Evolutionary conservation across 495 filamentous ascomycete species (phyloP), one percentile per base, ranked within the genome.

Genomic region (Thermothielavioides terrestris): DNA sequence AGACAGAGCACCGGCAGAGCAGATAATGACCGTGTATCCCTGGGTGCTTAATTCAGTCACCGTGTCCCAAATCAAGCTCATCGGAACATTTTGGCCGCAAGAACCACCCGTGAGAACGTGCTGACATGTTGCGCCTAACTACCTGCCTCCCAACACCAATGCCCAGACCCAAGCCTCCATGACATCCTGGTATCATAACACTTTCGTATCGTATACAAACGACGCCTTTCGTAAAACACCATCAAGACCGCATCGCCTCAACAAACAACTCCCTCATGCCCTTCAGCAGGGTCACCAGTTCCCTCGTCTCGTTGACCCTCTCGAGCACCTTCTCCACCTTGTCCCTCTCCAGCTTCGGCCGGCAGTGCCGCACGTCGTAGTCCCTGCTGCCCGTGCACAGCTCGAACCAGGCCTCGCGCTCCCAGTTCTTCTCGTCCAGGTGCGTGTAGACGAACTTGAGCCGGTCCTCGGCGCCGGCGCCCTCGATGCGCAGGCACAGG

Each of bases 371-470:
- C 9, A 98, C 82, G 58, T 84, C 81, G 63, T 95, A 97, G 48
- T 97, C 92, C 46, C 84, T 74, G 54, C 77, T 81, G 10, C 80
- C 77, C 55, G 83, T 91, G 55, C 83, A 82, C 46, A 98, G 68
- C 73, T 95, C 90, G 65, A 98, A 98, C 82, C 83, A 95, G 9
- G 82, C 86, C 69, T 98, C 92, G 49, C 81, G 77, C 56, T 86
- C 86, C 86, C 88, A 92, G 57, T 92, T 83, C 54, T 81, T 77
- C 68, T 95, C 91, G 61, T 85, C 78, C 25, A 95, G 67, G 65
- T 94, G 85, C n/a, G 78, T 88, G 62, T 85, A 98, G 4, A 89
- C 78, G 71, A 98, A 94, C 66, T 90, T 94, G 53, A 98, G 72
- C 31, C 86, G 75, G 67, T 96, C 90, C 46, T 85, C 82, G 42